phyloP scores from a whole-genome alignment of 169 alveolate species.

The Eimeria maxima region DNA sequence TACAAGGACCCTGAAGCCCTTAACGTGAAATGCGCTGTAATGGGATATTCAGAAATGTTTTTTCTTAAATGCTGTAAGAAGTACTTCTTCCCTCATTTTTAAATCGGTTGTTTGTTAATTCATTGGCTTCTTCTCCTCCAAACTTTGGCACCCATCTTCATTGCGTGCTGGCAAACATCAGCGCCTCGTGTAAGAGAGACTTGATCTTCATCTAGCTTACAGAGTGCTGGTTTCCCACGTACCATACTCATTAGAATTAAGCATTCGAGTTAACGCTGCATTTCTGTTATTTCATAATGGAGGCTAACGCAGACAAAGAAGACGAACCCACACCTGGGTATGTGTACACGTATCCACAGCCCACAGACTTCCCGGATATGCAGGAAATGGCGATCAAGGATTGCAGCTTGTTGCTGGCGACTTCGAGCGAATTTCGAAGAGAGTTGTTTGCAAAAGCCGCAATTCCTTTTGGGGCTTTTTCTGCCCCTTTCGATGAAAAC shows the following conservation, averaged over 20 bases:
- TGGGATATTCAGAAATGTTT: neutral
- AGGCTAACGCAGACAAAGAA: neutral
- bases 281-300: neutral
- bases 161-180: neutral
- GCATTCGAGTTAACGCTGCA: neutral
- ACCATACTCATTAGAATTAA: neutral
- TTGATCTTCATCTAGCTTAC: neutral
- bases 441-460: slow-evolving; percentile 50
- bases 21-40: neutral
- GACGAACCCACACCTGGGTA: neutral
- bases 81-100: neutral
- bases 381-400: slow-evolving; percentile 52
- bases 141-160: neutral
- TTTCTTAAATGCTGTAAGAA: neutral
- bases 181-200: neutral
- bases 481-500: slow-evolving; percentile 37
- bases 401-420: slow-evolving; percentile 65
- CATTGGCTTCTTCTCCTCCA: neutral
- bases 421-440: slow-evolving; percentile 41
- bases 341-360: slow-evolving; percentile 51
- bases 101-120: neutral
- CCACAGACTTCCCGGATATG: slow-evolving; percentile 50
- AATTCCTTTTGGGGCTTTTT: slow-evolving; percentile 55
- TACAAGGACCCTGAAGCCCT: neutral
- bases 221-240: neutral